Evolutionary conservation across 148 eudicot genomes (phyloP), one percentile per base, ranked within the genome.

Genomic region (Vaccinium darrowii): DNA sequence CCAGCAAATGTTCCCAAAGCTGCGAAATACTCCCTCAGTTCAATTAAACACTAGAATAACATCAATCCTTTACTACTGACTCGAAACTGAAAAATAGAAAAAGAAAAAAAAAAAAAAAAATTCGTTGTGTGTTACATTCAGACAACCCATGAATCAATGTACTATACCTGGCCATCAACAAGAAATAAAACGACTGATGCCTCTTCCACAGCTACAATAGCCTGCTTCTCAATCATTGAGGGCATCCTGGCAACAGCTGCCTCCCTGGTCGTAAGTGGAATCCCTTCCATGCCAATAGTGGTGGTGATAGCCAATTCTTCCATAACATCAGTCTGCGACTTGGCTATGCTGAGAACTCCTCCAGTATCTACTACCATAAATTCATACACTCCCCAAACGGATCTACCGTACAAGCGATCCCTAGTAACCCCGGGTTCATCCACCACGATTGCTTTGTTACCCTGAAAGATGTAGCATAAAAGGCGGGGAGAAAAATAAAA

Each of bases 201-300:
- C 88, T 97, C 99, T 85, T 97, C 98, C 80, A 92, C 95, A 86
- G 99, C 99, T 84, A 88, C 83, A 51, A 92, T 89, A 86, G 98
- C 99, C 89, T 97, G 99, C 85, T 88, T 95, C 89, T 97, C 99
- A 67, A 97, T 91, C 95, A 93, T 92, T 63, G 98, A 93, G 43
- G 99, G 99, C 99, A 97, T 97, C 88, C 89, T 94, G 65, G 99
- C 95, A 90, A 97, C 91, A 90, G 99, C 98, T 65, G 99, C 98
- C 89, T 95, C 98, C 87, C 98, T 90, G 81, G 91, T 86, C 43
- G 93, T 95, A 79, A 94, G 93, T 23, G 99, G 91, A 88, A 97
- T 95, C 76, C 99, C 99, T 90, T 97, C 98, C 99, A 97, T 97
- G 54, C 99, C 99, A 54, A 97, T 94, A 79, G 99, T 95, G 60